phyloP scores from a whole-genome alignment of 1,139 yeast species.

The Zygoascus meyerae region DNA sequence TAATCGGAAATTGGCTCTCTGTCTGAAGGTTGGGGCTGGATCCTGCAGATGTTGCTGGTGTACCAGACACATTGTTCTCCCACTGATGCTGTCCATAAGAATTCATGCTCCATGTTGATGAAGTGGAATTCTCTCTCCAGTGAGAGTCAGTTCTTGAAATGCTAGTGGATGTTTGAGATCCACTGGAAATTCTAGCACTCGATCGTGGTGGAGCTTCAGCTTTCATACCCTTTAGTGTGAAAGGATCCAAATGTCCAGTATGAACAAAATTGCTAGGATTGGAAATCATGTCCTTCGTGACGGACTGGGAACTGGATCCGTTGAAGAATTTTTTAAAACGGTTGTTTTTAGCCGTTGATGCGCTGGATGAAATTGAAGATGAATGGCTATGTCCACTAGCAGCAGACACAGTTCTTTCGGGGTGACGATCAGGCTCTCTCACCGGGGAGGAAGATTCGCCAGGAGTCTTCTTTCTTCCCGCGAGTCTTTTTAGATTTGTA shows the following conservation, averaged over 20 bases:
- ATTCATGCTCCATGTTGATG: slow-evolving; percentile 4
- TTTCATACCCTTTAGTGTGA: slow-evolving; percentile 2
- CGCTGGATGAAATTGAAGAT: slow-evolving; percentile 9
- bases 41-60: slow-evolving; percentile 6
- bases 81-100: not conserved
- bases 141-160: not conserved
- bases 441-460: not conserved
- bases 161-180: not conserved
- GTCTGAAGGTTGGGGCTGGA: not conserved
- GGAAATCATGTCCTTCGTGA: slow-evolving; percentile 19
- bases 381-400: slow-evolving; percentile 8
- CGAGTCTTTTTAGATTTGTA: slow-evolving; percentile 6
- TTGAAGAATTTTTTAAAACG: slow-evolving; percentile 7
- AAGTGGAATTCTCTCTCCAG: slow-evolving; percentile 12
- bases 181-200: not conserved
- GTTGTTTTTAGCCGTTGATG: slow-evolving; percentile 4
- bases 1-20: not conserved
- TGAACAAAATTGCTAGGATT: slow-evolving; percentile 27
- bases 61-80: not conserved
- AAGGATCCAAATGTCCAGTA: slow-evolving; percentile 22
- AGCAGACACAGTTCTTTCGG: slow-evolving; percentile 1
- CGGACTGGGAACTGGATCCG: not conserved
- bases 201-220: slow-evolving; percentile 2
- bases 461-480: slow-evolving; percentile 1
- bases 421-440: not conserved